Conservation (phyloP, 257 asterid species). For the Przewalskia tangutica region DNA sequence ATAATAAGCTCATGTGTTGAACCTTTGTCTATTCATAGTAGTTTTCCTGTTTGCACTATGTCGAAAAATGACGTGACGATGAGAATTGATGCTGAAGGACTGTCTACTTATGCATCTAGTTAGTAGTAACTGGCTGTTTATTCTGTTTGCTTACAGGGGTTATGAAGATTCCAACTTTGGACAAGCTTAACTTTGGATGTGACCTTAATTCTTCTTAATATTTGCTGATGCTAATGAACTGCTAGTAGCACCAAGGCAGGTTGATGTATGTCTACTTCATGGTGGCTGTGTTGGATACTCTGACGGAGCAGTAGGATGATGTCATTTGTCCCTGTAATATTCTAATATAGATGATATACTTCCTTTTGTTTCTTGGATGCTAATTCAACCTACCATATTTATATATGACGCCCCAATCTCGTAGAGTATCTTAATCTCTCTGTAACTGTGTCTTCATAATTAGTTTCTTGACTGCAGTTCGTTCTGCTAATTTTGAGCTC, state of each 20-base stretch:
- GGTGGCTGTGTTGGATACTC: not conserved
- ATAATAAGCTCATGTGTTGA: not conserved
- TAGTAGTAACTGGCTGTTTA: not conserved
- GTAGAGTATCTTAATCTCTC: not conserved
- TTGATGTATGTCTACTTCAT: not conserved
- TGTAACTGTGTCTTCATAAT: not conserved
- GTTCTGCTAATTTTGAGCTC: not conserved
- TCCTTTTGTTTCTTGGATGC: not conserved
- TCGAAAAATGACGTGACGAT: not conserved
- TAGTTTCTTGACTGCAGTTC: not conserved
- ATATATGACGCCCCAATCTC: not conserved
- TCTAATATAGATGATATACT: not conserved
- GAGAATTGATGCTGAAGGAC: not conserved
- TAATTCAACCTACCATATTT: not conserved
- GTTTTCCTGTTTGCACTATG: not conserved
- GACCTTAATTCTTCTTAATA: not conserved
- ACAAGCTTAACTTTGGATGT: not conserved
- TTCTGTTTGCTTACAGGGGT: not conserved
- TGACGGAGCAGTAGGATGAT: not conserved
- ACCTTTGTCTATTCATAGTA: not conserved
- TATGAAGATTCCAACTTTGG: not conserved
- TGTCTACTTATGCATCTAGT: not conserved
- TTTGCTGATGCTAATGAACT: not conserved
- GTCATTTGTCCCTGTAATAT: constrained; percentile 2
- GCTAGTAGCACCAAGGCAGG: not conserved